Conservation (phyloP, 2,329 filamentous ascomycete species). For the Curvularia verruculosa region DNA sequence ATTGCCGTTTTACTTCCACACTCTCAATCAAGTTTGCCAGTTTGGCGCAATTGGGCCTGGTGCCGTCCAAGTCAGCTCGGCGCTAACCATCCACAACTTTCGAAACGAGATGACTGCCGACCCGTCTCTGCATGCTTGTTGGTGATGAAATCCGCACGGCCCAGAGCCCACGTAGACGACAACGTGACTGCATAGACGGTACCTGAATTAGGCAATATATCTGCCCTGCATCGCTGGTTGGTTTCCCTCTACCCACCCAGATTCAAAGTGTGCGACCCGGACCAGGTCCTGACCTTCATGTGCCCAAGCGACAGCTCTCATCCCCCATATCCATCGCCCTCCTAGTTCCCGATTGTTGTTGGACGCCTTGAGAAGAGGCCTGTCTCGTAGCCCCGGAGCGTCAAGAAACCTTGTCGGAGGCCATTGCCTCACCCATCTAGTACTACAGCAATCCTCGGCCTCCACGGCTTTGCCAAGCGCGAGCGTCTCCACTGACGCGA, state of each 20-base stretch:
- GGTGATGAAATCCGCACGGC: conserved; percentile 11
- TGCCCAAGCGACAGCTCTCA: conserved; percentile 6
- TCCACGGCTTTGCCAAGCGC: conserved; percentile 10
- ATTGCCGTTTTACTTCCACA: conserved; percentile 20
- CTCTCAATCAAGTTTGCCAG: conserved; percentile 4
- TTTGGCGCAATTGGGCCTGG: background rate
- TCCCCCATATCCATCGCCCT: background rate
- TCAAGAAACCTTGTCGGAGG: conserved; percentile 2
- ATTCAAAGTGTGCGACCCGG: conserved; percentile 3
- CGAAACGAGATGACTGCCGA: conserved; percentile 1
- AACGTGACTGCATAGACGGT: conserved; percentile 5
- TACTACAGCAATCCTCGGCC: conserved; percentile 2
- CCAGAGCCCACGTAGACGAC: conserved; percentile 13
- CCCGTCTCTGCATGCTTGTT: conserved; percentile 7
- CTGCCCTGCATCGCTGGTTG: conserved; percentile 7
- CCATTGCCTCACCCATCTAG: conserved; percentile 9
- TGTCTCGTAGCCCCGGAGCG: background rate
- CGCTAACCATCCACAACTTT: background rate
- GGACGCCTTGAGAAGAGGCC: conserved; percentile 4
- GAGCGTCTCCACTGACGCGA: conserved; percentile 9
- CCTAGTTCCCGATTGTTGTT: conserved; percentile 5
- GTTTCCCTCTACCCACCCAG: too few species aligned
- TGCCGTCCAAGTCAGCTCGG: conserved; percentile 9
- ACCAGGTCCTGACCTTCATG: conserved; percentile 2
- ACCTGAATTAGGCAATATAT: conserved; percentile 8